A percentile compares a stretch with the other conserved stretches of the same genome.
Evolutionary conservation across 1,284 basidiomycete genomes (phyloP).

Genomic region (Neonothopanus nambi): DNA sequence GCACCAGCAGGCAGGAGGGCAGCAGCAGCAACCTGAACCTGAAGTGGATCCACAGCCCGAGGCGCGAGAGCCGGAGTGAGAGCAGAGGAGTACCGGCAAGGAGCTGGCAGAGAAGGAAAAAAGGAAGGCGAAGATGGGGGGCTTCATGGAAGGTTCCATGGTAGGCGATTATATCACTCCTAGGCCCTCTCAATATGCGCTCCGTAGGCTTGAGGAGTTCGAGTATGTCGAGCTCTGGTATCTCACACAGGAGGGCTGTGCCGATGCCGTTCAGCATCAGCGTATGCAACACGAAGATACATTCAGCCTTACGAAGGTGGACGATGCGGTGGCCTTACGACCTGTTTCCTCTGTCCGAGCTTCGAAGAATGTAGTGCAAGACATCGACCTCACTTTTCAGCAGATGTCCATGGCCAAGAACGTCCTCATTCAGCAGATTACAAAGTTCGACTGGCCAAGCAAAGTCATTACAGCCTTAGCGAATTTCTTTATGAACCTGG

Average conservation of each 20-base stretch:
- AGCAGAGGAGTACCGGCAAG: not conserved
- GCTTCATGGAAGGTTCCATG: not conserved
- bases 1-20: no score
- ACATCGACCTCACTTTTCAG: not conserved
- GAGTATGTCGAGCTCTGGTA: constrained; percentile 30
- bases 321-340: not conserved
- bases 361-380: not conserved
- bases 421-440: not conserved
- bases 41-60: no score
- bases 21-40: no score
- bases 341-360: not conserved
- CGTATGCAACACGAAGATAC: not conserved
- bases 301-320: not conserved
- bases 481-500: not conserved
- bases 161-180: not conserved
- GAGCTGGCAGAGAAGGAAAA: not conserved
- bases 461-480: not conserved
- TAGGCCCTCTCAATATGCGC: constrained; percentile 20
- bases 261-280: constrained; percentile 16
- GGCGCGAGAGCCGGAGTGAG: not conserved
- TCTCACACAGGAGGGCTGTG: constrained; percentile 27
- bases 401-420: not conserved
- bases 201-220: constrained; percentile 22
- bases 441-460: not conserved
- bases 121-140: not conserved